These are phyloP conservation scores for Dryadomyces quercivorus DNA, from an alignment of 2,329 filamentous ascomycete genomes.

Conservation along the genomic window DNA sequence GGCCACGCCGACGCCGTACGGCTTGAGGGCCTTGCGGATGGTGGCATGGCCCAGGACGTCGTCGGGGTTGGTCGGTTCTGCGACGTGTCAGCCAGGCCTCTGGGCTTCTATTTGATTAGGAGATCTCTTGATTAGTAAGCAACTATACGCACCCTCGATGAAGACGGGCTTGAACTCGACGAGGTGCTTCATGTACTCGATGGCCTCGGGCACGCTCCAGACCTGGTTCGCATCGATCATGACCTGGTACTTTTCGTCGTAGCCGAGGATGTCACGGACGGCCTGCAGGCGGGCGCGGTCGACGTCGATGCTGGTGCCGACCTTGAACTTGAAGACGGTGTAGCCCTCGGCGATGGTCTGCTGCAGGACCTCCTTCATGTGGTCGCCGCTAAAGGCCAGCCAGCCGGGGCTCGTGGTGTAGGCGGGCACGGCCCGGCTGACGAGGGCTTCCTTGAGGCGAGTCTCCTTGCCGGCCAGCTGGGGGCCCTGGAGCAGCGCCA, in stretches of 20 bases:
- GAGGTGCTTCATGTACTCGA: conserved; percentile 73
- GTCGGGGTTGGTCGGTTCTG: conserved; percentile 76
- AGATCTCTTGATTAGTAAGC: too few relatives aligned
- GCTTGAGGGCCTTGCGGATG: conserved; percentile 65
- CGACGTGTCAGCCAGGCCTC: background rate
- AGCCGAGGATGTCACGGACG: conserved; percentile 68
- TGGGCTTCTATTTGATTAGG: too few relatives aligned
- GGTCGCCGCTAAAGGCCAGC: conserved; percentile 78
- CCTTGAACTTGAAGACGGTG: conserved; percentile 82
- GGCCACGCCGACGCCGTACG: conserved; percentile 68
- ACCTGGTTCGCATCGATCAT: conserved; percentile 87
- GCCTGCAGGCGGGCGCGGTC: conserved; percentile 60
- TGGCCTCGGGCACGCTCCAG: conserved; percentile 82
- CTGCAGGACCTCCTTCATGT: conserved; percentile 62
- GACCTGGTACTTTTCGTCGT: conserved; percentile 56
- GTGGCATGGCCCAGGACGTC: conserved; percentile 82
- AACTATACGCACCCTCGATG: conserved; percentile 45
- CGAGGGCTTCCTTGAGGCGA: conserved; percentile 61
- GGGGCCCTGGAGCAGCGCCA: conserved; percentile 54
- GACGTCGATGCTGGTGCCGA: conserved; percentile 59
- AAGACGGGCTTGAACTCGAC: conserved; percentile 82
- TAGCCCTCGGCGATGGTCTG: conserved; percentile 71
- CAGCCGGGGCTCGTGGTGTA: conserved; percentile 87
- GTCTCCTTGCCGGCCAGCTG: conserved; percentile 52
- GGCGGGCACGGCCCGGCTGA: conserved; percentile 66